Conservation (phyloP, 257 asterid species). For the Orobanche coerulescens region DNA sequence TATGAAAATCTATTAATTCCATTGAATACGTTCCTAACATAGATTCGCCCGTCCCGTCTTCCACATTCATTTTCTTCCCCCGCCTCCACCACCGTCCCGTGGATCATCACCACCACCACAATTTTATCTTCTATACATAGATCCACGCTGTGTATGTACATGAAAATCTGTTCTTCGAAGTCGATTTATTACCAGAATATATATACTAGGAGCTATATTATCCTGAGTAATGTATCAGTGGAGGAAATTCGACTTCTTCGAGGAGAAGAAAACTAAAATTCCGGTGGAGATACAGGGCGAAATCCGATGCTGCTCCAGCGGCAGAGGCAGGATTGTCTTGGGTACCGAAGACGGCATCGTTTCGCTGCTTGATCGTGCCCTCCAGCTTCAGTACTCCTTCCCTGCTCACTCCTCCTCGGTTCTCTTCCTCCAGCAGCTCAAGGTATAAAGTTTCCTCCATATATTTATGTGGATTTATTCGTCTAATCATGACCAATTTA, state of each 20-base stretch:
- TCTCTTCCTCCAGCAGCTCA: constrained; percentile 89
- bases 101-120: not conserved
- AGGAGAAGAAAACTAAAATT: constrained; percentile 60
- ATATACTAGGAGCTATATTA: no score
- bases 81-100: not conserved
- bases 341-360: constrained; percentile 75
- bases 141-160: constrained; percentile 18
- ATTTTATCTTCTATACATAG: not conserved
- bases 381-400: constrained; percentile 67
- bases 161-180: not conserved
- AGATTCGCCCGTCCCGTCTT: not conserved
- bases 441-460: constrained; percentile 35
- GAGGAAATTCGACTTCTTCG: constrained; percentile 96
- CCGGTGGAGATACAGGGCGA: constrained; percentile 54
- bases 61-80: not conserved
- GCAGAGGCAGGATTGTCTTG: constrained; percentile 68
- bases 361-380: constrained; percentile 69
- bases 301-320: constrained; percentile 75
- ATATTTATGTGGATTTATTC: not conserved
- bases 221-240: constrained; percentile 66
- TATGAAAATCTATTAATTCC: no score
- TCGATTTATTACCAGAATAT: constrained; percentile 10
- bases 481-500: not conserved
- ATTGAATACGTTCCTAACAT: no score
- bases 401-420: constrained; percentile 81